phyloP scores from a whole-genome alignment of 2,329 filamentous ascomycete species.

The Fusarium sp. region DNA sequence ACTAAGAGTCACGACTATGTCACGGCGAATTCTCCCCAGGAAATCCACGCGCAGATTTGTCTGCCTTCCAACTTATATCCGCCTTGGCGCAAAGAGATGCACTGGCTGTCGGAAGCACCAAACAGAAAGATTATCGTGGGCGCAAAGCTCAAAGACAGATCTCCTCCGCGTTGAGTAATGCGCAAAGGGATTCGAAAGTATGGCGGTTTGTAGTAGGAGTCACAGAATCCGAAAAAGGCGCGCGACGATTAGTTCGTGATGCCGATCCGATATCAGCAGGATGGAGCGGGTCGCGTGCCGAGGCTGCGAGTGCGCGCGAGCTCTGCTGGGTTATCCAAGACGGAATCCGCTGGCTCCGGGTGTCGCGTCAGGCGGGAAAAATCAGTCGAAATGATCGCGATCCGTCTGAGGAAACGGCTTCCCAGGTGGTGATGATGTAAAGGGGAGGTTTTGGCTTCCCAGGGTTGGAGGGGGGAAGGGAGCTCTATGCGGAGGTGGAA shows the following conservation, averaged over 20 bases:
- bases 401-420: neutral
- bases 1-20: conserved; percentile 51
- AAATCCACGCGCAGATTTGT: conserved; percentile 40
- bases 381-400: neutral
- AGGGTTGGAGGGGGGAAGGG: conserved; percentile 25
- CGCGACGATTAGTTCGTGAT: conserved; percentile 20
- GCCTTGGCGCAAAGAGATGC: conserved; percentile 30
- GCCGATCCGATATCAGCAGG: conserved; percentile 20
- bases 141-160: conserved; percentile 4
- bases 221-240: neutral
- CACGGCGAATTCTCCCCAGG: conserved; percentile 42
- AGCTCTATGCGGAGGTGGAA: conserved; percentile 37
- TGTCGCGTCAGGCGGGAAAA: neutral
- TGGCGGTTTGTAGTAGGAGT: neutral
- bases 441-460: conserved; percentile 23
- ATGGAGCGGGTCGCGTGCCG: conserved; percentile 30
- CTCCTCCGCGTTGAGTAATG: neutral
- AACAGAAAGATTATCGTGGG: conserved; percentile 1
- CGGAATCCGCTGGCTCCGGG: neutral
- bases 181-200: neutral
- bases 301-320: conserved; percentile 9
- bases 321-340: neutral
- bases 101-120: conserved; percentile 13
- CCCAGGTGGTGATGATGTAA: conserved; percentile 40
- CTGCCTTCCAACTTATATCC: conserved; percentile 39